phyloP scores from a whole-genome alignment of 164 flowering plant species.

The Aristolochia californica region DNA sequence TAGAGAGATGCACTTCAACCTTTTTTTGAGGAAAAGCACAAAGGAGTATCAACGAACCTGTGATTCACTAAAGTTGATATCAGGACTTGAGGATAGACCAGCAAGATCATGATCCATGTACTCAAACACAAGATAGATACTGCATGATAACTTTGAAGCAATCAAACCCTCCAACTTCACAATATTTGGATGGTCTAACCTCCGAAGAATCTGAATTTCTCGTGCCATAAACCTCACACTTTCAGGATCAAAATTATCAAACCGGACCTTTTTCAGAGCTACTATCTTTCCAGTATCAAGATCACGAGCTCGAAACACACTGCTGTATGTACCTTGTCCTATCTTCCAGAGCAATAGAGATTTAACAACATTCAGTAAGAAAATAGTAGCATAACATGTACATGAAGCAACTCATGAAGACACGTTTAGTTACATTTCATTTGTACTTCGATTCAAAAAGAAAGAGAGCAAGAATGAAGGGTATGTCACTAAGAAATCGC shows the following conservation, averaged over 20 bases:
- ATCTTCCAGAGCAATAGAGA: constrained; percentile 32
- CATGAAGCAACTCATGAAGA: too few species aligned
- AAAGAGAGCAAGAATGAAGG: too few species aligned
- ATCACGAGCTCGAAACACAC: constrained; percentile 74
- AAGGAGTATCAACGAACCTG: constrained; percentile 48
- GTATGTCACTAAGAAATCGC: too few species aligned
- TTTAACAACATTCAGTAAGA: constrained; percentile 7
- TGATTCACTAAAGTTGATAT: constrained; percentile 63
- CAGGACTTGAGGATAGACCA: constrained; percentile 61
- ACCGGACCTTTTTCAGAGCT: constrained; percentile 81
- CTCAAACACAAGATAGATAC: constrained; percentile 87
- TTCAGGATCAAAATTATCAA: constrained; percentile 80
- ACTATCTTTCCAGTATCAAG: constrained; percentile 57
- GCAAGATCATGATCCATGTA: constrained; percentile 98
- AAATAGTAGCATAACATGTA: not conserved
- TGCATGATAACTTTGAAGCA: constrained; percentile 61
- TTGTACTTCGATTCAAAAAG: too few species aligned
- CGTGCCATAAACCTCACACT: constrained; percentile 95
- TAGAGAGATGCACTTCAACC: too few species aligned
- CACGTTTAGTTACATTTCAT: too few species aligned
- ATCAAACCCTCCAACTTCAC: constrained; percentile 78
- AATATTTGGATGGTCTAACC: constrained; percentile 82
- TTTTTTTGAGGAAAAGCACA: not conserved
- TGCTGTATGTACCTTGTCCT: constrained; percentile 97
- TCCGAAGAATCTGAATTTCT: constrained; percentile 75